These are phyloP conservation scores for Auxenochlorella protothecoides DNA, from an alignment of 139 green algal species.

Conservation along the genomic window DNA sequence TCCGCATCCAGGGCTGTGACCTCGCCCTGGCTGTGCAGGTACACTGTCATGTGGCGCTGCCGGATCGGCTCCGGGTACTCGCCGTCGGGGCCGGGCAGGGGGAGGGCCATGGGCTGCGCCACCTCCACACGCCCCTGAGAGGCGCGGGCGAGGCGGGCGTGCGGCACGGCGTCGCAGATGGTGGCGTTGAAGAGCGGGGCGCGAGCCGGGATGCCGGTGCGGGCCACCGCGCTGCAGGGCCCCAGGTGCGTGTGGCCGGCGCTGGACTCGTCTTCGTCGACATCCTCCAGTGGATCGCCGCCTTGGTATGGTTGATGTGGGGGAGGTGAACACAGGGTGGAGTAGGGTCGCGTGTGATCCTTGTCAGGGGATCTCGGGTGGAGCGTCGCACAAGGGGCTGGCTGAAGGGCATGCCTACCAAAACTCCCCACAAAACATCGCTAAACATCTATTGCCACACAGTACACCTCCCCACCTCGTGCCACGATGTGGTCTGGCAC, in stretches of 20 bases:
- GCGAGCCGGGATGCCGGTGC: slow-evolving; percentile 58
- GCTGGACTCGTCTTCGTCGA: background rate
- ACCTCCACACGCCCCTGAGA: slow-evolving; percentile 37
- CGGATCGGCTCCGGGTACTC: slow-evolving; percentile 12
- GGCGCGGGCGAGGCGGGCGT: background rate
- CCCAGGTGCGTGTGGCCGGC: slow-evolving; percentile 1
- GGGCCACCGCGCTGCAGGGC: slow-evolving; percentile 7
- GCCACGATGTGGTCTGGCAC: slow-evolving; percentile 82
- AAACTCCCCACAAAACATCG: too few relatives aligned
- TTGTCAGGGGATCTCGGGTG: too few relatives aligned
- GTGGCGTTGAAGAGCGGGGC: slow-evolving; percentile 72
- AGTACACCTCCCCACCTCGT: slow-evolving; percentile 2
- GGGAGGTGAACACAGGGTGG: background rate
- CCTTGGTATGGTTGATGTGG: background rate
- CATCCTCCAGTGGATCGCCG: slow-evolving; percentile 7
- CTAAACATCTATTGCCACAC: too few relatives aligned
- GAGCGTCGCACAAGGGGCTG: too few relatives aligned
- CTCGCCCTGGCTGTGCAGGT: slow-evolving; percentile 68
- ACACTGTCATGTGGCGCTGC: slow-evolving; percentile 34
- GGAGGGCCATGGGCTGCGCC: slow-evolving; percentile 61
- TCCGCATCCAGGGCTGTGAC: slow-evolving; percentile 49
- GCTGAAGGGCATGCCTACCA: background rate
- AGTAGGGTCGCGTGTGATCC: background rate
- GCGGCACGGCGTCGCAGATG: slow-evolving; percentile 36
- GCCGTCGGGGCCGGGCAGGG: slow-evolving; percentile 40